A percentile compares a stretch with the other conserved stretches of the same genome.
Evolutionary conservation across 305 asterid genomes (phyloP).

Genomic region (Coffea humblotiana): DNA sequence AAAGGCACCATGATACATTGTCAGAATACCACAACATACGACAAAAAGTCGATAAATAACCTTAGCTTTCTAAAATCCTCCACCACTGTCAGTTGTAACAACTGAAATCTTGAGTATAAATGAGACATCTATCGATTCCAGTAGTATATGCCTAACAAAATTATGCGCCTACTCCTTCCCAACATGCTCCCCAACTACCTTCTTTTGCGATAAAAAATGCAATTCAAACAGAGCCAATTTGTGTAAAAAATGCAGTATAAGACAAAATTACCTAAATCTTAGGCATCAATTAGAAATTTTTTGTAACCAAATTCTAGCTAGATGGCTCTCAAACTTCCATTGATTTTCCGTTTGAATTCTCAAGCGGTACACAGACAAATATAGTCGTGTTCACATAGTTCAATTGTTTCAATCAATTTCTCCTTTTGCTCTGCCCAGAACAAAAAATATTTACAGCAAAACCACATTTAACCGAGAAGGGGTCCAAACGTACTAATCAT

Average conservation of each 20-base stretch:
- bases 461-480: too few relatives aligned
- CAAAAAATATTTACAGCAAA: neutral
- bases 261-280: neutral
- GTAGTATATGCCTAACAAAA: too few relatives aligned
- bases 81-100: neutral
- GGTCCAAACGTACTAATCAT: neutral
- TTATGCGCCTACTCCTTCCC: neutral
- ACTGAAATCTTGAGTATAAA: neutral
- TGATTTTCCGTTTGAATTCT: neutral
- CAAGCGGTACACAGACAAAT: neutral
- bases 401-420: neutral
- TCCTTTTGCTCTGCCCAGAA: neutral
- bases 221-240: neutral
- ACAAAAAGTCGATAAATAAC: too few relatives aligned
- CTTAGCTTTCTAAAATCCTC: neutral
- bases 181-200: neutral
- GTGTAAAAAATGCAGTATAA: neutral
- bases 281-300: neutral
- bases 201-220: neutral
- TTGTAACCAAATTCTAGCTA: neutral
- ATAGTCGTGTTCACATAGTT: too few relatives aligned
- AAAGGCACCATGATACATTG: neutral
- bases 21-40: neutral
- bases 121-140: neutral
- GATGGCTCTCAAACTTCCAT: neutral